Evolutionary conservation across 352 stramenopile genomes (phyloP), one percentile per base, ranked within the genome.

Genomic region (Phytophthora tentaculata): DNA sequence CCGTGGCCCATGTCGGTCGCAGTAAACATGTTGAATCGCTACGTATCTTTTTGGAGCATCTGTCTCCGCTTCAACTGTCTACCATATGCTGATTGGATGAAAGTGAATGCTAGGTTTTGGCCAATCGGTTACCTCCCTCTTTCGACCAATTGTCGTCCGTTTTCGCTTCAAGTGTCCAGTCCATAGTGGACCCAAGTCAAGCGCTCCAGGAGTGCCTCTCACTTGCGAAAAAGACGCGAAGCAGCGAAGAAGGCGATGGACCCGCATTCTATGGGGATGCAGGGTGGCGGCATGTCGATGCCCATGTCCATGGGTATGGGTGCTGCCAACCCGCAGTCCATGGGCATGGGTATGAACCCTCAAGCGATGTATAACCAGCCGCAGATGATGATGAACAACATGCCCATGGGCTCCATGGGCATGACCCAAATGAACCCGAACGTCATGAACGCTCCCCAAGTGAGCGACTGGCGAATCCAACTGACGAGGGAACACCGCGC

Each of bases 401-500:
- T 87, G 81, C 81, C 79, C 67, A 75, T 86, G 73, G 75, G 82
- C 53, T 73, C 76, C 23, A 83, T 85, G 70, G 67, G 37, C 44
- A 85, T 89, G 78, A 80, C 28, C 28, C 28, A 82, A 45, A 84
- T 85, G 76, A 81, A 69, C 55, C 47, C 77, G 10, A 69, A 68
- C 24, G 66, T 28, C 56, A 82, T 86, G 74, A 88, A 85, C 66
- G 64, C n/a, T 54, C 37, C 67, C 83, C 28, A 32, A 32, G 28
- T 32, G 28, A 32, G 28, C 9, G 83, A 95, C 62, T 95, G 86
- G 86, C 83, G 86, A 50, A 91, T 91, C 60, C 86, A 93, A 56
- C 79, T 95, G 44, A 95, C 83, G 37, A 74, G 86, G 24, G 86
- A 95, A 28, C 86, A 95, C 66, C 86, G 86, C 51, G 82, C 86